Evolutionary conservation across 108 stramenopile species (phyloP), one percentile per base, ranked within the genome.

Genomic region (Thalassiosira profunda): DNA sequence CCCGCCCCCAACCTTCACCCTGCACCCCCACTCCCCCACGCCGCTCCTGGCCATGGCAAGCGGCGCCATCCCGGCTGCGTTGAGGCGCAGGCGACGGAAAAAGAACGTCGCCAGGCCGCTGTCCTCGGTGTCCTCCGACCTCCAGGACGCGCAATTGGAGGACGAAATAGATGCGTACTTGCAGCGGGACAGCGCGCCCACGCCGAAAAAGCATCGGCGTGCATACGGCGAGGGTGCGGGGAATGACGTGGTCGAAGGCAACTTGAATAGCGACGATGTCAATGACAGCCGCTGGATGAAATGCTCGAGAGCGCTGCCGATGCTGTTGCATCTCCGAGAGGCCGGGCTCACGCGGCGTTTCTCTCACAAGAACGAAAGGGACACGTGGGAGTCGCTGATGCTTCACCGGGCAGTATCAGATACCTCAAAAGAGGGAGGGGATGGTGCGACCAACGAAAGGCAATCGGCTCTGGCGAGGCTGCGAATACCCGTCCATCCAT

Each of bases 291-390:
- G 20, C 48, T 30, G 17, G 30, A 51, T 51, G 24, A 33, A 12
- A 64, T 64, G 21, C n/a, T 51, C 63, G 29, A 64, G 14, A n/a
- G 54, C 65, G 3, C 31, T 69, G 30, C 67, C 67, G 0, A 42
- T 58, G 1, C 57, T 58, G 0, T 59, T 75, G 1, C 54, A 60
- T 34, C 48, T 54, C 25, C 74, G 74, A 20, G 65, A 66, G 46
- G 34, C 67, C 38, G 74, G 74, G 18, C 28, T 53, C n/a, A n/a
- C n/a, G n/a, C n/a, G n/a, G n/a, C n/a, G n/a, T n/a, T n/a, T n/a
- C n/a, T n/a, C n/a, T n/a, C n/a, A n/a, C n/a, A n/a, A n/a, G n/a
- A n/a, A n/a, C n/a, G n/a, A n/a, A n/a, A n/a, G 11, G 25, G 44
- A 28, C 23, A 14, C 44, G 33, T 65, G 63, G 30, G 23, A 58